phyloP scores from a whole-genome alignment of 2,329 filamentous ascomycete genomes.

The Colletotrichum agaves region DNA sequence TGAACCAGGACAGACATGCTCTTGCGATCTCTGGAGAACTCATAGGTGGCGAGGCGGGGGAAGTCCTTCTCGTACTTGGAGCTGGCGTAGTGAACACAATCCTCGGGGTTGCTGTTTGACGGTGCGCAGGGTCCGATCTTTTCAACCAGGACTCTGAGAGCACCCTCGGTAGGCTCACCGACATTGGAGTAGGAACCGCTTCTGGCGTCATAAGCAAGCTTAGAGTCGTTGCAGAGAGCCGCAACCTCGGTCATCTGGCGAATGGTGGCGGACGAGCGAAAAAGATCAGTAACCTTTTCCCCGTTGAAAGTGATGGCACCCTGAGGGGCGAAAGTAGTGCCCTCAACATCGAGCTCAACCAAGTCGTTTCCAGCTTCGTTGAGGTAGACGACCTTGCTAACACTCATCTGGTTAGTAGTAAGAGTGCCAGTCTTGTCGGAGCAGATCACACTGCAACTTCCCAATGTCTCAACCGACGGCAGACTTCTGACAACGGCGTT shows the following conservation, averaged over 20 bases:
- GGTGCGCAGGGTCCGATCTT: slow-evolving; percentile 89
- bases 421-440: slow-evolving; percentile 99
- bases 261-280: slow-evolving; percentile 78
- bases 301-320: slow-evolving; percentile 78
- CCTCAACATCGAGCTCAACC: slow-evolving; percentile 89
- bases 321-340: slow-evolving; percentile 89
- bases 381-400: slow-evolving; percentile 90
- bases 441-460: slow-evolving; percentile 99
- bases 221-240: slow-evolving; percentile 89
- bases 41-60: slow-evolving; percentile 85
- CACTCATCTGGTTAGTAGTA: slow-evolving; percentile 99
- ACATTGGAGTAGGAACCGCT: slow-evolving; percentile 81
- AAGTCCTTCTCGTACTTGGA: slow-evolving; percentile 82
- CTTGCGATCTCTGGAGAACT: slow-evolving; percentile 97
- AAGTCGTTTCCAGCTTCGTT: slow-evolving; percentile 77
- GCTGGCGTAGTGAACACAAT: slow-evolving; percentile 84
- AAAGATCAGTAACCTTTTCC: slow-evolving; percentile 74
- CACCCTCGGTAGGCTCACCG: slow-evolving; percentile 95
- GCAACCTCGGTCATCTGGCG: slow-evolving; percentile 79
- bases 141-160: slow-evolving; percentile 88
- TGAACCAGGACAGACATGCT: slow-evolving; percentile 97
- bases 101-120: slow-evolving; percentile 59
- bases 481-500: slow-evolving; percentile 97
- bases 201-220: slow-evolving; percentile 83
- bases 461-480: slow-evolving; percentile 95